Evolutionary conservation across 1,284 basidiomycete species (phyloP).

Genomic region (Microbotryum violaceum): DNA sequence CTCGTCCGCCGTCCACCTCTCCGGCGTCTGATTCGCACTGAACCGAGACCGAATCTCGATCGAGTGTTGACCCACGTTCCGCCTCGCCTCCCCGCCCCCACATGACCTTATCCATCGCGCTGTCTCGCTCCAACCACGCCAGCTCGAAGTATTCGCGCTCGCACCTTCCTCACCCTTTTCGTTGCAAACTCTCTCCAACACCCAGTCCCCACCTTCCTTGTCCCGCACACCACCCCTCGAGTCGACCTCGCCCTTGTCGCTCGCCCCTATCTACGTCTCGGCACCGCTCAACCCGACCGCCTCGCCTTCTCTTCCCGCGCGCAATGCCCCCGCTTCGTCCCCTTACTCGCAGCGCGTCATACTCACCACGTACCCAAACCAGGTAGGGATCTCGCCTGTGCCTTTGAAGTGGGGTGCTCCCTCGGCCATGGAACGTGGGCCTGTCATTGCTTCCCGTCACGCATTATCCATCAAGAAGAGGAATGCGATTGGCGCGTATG

Average conservation of each 20-base stretch:
- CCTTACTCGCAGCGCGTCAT: conserved; percentile 69
- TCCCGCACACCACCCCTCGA: background rate
- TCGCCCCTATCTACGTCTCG: conserved; percentile 14
- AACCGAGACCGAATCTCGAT: too few relatives aligned
- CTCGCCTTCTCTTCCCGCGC: conserved; percentile 23
- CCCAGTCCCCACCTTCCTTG: conserved; percentile 1
- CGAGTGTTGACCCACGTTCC: background rate
- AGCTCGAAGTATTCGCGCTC: conserved; percentile 25
- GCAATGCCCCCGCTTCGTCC: conserved; percentile 38
- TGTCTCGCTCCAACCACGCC: background rate
- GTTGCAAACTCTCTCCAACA: conserved; percentile 2
- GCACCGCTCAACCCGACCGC: conserved; percentile 13
- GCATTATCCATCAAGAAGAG: conserved; percentile 76
- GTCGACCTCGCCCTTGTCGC: conserved; percentile 9
- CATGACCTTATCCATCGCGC: too few relatives aligned
- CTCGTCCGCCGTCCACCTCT: background rate
- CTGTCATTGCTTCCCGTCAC: conserved; percentile 81
- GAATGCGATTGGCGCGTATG: conserved; percentile 90
- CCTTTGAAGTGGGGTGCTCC: conserved; percentile 74
- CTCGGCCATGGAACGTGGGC: conserved; percentile 62
- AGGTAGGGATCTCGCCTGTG: conserved; percentile 65
- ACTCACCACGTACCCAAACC: conserved; percentile 69
- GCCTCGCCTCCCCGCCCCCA: too few relatives aligned
- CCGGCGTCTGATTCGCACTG: background rate
- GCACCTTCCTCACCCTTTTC: conserved; percentile 13